Percentiles rank a stretch among this genome's conserved stretches.
phyloP scores from a whole-genome alignment of 345 rosid genomes.

The Eucalyptus marginata region DNA sequence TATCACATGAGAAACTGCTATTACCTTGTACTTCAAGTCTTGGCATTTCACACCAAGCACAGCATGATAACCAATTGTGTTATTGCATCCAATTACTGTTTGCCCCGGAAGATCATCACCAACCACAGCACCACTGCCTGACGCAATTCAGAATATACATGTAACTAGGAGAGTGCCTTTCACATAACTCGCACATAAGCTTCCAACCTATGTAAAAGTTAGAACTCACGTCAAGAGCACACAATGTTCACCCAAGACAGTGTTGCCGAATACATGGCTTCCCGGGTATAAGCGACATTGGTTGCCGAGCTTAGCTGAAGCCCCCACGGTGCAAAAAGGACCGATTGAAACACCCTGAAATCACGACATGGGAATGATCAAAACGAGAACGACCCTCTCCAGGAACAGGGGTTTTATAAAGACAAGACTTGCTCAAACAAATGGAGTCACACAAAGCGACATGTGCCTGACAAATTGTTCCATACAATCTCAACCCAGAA shows the following conservation, averaged over 20 bases:
- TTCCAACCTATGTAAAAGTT: background rate
- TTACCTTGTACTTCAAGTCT: slow-evolving; percentile 82
- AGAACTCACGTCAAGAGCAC: slow-evolving; percentile 67
- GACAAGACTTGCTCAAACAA: background rate
- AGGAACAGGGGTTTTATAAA: background rate
- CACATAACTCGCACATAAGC: background rate
- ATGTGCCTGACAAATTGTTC: background rate
- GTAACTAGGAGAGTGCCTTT: background rate
- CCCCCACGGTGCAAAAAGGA: slow-evolving; percentile 78
- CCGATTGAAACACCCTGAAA: slow-evolving; percentile 74
- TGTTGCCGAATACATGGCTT: slow-evolving; percentile 74
- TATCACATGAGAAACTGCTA: background rate
- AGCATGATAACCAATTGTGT: slow-evolving; percentile 70
- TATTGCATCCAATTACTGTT: slow-evolving; percentile 55
- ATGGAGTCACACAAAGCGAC: background rate
- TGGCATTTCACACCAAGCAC: slow-evolving; percentile 90
- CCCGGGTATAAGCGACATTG: slow-evolving; percentile 62
- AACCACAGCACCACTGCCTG: slow-evolving; percentile 88
- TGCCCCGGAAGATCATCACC: slow-evolving; percentile 83
- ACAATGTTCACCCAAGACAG: slow-evolving; percentile 62
- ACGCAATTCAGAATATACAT: slow-evolving; percentile 14
- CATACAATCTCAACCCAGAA: background rate
- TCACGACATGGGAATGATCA: background rate
- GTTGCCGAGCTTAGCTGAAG: slow-evolving; percentile 64
- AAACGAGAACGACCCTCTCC: background rate